Percentiles rank a stretch among this genome's conserved stretches.
Conservation (phyloP, 2,329 filamentous ascomycete species). For the Aaosphaeria arxii region DNA sequence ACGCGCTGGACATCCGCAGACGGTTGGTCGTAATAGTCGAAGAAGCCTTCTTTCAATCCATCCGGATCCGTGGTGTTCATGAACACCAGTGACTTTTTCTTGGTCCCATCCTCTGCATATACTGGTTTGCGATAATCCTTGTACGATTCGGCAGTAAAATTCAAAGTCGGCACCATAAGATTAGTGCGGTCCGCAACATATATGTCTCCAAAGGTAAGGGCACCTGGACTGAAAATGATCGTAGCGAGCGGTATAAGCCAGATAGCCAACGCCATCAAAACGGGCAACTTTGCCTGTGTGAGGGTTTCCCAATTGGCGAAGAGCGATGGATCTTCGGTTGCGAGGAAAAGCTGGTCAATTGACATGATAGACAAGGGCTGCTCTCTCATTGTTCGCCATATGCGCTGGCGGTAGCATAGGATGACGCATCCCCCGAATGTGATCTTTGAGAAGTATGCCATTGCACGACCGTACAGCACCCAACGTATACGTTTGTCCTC, state of each 20-base stretch:
- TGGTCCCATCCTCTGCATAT: slow-evolving; percentile 16
- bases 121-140: slow-evolving; percentile 30
- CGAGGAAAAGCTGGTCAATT: slow-evolving; percentile 35
- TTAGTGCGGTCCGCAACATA: slow-evolving; percentile 12
- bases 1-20: slow-evolving; percentile 18
- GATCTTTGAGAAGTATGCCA: slow-evolving; percentile 34
- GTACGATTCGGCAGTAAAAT: slow-evolving; percentile 30
- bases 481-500: slow-evolving; percentile 27
- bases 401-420: slow-evolving; percentile 31
- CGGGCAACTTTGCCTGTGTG: slow-evolving; percentile 22
- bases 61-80: slow-evolving; percentile 32
- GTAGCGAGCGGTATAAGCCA: slow-evolving; percentile 37
- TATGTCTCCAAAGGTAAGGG: slow-evolving; percentile 35
- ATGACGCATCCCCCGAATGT: slow-evolving; percentile 31
- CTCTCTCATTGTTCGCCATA: slow-evolving; percentile 33
- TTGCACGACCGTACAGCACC: slow-evolving; percentile 32
- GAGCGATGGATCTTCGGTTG: slow-evolving; percentile 30
- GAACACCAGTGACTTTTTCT: slow-evolving; percentile 27
- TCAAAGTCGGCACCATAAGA: slow-evolving; percentile 20
- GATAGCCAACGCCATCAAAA: slow-evolving; percentile 25
- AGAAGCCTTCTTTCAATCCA: slow-evolving; percentile 17
- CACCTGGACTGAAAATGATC: slow-evolving; percentile 37
- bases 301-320: slow-evolving; percentile 33
- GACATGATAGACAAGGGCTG: slow-evolving; percentile 30
- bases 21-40: slow-evolving; percentile 37